Evolutionary conservation across 805 yeast species (phyloP), one percentile per base, ranked within the genome.

Genomic region (Saturnispora hagleri): DNA sequence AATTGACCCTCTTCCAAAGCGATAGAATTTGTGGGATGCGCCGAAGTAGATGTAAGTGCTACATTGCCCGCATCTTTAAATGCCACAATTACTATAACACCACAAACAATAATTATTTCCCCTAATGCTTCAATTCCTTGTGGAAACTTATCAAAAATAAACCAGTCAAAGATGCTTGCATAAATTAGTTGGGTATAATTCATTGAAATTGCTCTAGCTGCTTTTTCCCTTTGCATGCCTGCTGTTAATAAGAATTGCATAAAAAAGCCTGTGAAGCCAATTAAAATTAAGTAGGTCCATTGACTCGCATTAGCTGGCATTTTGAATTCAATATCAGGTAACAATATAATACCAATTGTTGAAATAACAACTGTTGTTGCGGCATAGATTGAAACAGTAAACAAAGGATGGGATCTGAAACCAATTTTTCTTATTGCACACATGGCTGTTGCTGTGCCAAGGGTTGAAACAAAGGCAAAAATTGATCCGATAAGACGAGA

Each of bases 221-320:
- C 95, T 54, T 73, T 75, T 56, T 86, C 96, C 51, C 87, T 72
- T 64, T 88, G 95, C 48, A 89, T 76, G 0, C 96, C 97, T 8
- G 87, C 80, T 0, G 97, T 86, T 46, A 86, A 67, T 36, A 83
- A 69, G 60, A 81, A 82, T 65, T 90, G 97, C 82, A 84, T 85
- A 54, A 81, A 68, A 66, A 89, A 90, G 0, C 97, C 97, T 50
- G 86, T 75, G 2, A 84, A 55, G 2, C 96, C 96, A 53, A 88
- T 74, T 22, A 75, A 62, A 1, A 69, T 51, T 56, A 89, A 75
- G 20, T 86, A 67, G 2, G 69, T 56, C 93, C 95, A 86, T 64
- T 87, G 91, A 59, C 70, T 70, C 1, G 57, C 28, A n/a, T 77
- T 76, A 17, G 73, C 75, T 1, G 96, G 96, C 1, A 77, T 58